Base-by-base conservation (phyloP, 164 flowering plant species). In the Nymphaea colorata region DNA sequence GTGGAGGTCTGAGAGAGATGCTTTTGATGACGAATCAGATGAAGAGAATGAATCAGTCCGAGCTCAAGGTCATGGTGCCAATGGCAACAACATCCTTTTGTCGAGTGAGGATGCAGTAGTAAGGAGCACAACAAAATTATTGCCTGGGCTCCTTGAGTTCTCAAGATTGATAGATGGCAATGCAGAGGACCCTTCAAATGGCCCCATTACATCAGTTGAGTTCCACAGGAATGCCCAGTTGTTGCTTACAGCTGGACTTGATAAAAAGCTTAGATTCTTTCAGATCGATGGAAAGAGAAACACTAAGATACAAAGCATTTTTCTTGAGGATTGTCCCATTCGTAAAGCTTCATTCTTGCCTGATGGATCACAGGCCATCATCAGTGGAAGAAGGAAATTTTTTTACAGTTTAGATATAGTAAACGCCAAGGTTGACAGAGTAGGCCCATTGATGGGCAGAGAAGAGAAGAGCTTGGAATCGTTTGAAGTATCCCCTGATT, bases 381-480 rank as follows among this genome's bases (percentile, higher is more conserved):
- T 84, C 44, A 72, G 88, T 0, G 98, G 96, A 63, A 79, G 97
- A 68, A 89, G 96, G 70, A 94, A 91, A 82, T 94, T 91, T 84
- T 90, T 90, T 69, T 91, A 91, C 74, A 72, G 82, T 75, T 77
- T 91, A 71, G 98, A 94, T 78, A 68, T 94, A 16, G 93, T 83
- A 55, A 88, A 87, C 65, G 95, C 91, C 4, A 79, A 43, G 43
- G 76, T 87, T 61, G 93, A 89, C 66, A 88, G 82, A 70, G 83
- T 89, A 44, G 93, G 95, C 14, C 98, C 94, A 4, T 74, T 93
- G 45, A 80, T 78, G 3, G 98, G 98, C 41, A 78, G 98, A 69
- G 98, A 91, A 62, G 98, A 94, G 80, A 94, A 84, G 77, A 94
- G 96, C 78, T 78, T 91, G 82, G 96, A 93, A 79, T 44, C 43